A percentile compares a stretch with the other conserved stretches of the same genome.
Conservation (phyloP, 1,284 basidiomycete genomes). For the Tylopilus microsporus region DNA sequence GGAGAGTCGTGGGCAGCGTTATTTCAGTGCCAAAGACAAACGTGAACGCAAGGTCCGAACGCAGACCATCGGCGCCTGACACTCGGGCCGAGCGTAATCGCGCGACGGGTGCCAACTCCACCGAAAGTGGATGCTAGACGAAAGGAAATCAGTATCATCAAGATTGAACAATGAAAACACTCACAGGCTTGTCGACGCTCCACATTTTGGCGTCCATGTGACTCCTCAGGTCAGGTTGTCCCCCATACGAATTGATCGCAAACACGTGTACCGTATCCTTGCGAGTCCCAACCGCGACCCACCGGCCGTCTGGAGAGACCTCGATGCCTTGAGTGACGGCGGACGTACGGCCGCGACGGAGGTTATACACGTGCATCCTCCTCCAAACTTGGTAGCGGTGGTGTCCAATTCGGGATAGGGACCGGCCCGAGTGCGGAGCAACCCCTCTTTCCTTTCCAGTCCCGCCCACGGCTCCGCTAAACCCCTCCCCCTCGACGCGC, state of each 20-base stretch:
- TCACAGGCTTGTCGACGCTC: constrained; percentile 51
- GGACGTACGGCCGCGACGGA: no score
- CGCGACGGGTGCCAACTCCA: constrained; percentile 47
- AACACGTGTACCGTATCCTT: no score
- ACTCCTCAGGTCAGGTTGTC: no score
- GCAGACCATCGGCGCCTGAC: constrained; percentile 30
- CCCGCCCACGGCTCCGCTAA: no score
- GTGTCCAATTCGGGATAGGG: no score
- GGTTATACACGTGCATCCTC: no score
- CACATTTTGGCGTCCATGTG: constrained; percentile 31
- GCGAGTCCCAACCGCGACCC: no score
- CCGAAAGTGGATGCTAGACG: no score
- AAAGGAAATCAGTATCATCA: no score
- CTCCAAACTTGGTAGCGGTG: constrained; percentile 5
- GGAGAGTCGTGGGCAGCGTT: constrained; percentile 38
- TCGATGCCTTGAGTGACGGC: no score
- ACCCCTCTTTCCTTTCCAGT: constrained; percentile 4
- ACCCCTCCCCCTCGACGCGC: constrained; percentile 22
- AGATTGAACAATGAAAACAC: constrained; percentile 14
- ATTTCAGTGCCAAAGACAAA: constrained; percentile 44
- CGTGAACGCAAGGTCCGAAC: constrained; percentile 49
- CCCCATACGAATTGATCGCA: no score
- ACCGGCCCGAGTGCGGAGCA: constrained; percentile 5
- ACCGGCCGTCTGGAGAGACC: no score
- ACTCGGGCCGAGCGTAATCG: constrained; percentile 46